Base-by-base conservation (phyloP, 768 basidiomycete species). In the Heimioporus sp. region DNA sequence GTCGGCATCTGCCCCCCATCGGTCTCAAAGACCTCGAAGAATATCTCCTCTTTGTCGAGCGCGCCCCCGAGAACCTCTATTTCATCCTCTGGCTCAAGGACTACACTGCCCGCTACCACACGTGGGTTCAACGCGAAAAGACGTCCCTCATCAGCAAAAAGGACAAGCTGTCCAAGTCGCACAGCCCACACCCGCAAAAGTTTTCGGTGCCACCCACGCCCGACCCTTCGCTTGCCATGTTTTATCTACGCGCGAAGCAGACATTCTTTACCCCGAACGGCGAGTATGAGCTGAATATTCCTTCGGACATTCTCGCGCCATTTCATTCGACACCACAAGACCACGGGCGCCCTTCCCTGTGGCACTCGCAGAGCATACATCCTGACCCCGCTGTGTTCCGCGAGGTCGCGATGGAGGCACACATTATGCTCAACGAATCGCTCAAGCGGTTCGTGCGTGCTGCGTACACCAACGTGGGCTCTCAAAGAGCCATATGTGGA, bases 31-130 rank as follows among this genome's bases (percentile, higher is more conserved):
- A 87, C 67, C 80, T 87, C 49, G 83, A 85, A 72, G 90, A 92
- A 68, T 92, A 88, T 78, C 72, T 91, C 48, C 74, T 92, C 39
- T 90, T 88, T 67, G 86, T 87, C 48, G 90, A 92, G 58, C 78
- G 77, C 49, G 77, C 77, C 43, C 82, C 86, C 20, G 89, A 91
- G 66, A 91, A 90, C 62, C 76, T 92, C 78, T 91, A 91, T 61
- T 91, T 91, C 63, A 78, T 80, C n/a, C 80, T 91, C 45, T 91
- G 88, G 88, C 73, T 90, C 30, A 81, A 80, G 54, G 89, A 90
- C 57, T 91, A 91, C 59, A 83, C 79, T 11, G 58, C 65, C 2
- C 75, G 75, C 28, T 79, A 80, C 59, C 65, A 69, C 2, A 64
- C 62, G 0, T 80, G 79, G 79, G 61, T 57, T 0, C 65, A 62